Base-by-base conservation (phyloP, 441 rosid genomes). In the Viola pubescens region DNA sequence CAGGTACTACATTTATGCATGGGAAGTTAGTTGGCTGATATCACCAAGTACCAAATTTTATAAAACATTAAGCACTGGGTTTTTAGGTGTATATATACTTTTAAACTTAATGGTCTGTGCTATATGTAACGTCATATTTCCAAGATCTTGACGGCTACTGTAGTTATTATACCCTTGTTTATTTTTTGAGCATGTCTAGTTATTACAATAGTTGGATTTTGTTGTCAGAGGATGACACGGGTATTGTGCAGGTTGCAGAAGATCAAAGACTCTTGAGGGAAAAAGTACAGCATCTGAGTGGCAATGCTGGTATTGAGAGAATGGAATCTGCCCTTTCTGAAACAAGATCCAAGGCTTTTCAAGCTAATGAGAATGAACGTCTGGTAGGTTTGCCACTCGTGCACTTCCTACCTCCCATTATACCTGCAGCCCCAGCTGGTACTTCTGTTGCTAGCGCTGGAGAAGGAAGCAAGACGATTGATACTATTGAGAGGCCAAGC, bases 211-310 rank as follows among this genome's bases (percentile, higher is more conserved):
- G 0, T 38, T 54, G 6, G n/a, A 8, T 41, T 53, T 34, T 41
- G 5, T 10, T 19, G 44, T 41, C 9, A 7, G 10, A 43, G 8
- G 46, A 43, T 6, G 10, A 43, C 7, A 3, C 8, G 10, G 46
- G 10, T 43, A 6, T 43, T 43, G 10, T 43, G 56, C 79, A 92
- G 97, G 98, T 90, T 47, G 63, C 67, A 52, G 95, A 86, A 63
- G 97, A 94, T 77, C 95, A 84, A 66, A 83, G 78, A 69, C 95
- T 94, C 68, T 58, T 94, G 64, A 82, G 85, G 62, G 96, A 94
- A 63, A 90, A 82, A 75, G 84, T 94, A 56, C 82, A 78, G 6
- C 91, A 82, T 60, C 75, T 90, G 61, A 75, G 91, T 71, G 97
- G 98, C 65, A 80, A 68, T 63, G 86, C 91, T 64, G 97, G 97